Base-by-base conservation (phyloP, 2,329 filamentous ascomycete species). In the Fusarium duplospermum region DNA sequence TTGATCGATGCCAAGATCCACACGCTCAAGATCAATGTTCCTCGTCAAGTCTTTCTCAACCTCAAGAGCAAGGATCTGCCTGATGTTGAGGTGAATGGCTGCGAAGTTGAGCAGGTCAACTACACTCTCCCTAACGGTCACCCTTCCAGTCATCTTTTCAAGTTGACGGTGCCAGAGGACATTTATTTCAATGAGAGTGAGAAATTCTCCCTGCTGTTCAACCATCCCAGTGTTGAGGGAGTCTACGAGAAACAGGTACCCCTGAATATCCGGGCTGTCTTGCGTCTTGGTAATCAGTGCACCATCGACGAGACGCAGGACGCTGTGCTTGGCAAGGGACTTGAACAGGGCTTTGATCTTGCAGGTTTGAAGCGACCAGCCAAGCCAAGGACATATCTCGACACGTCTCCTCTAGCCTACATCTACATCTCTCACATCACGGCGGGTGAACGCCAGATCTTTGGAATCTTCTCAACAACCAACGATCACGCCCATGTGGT, bases 191-290 rank as follows among this genome's bases (percentile, higher is more conserved):
- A 92, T 52, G 94, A 98, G 81, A 88, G 92, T 0, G 93, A 95
- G 71, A 97, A 95, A 80, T 92, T 98, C 70, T 91, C 92, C 2
- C 84, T 92, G 31, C 86, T 98, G 2, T 96, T 98, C 85, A 95
- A 96, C 72, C 95, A 99, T 80, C 91, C 95, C 0, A 98, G 95
- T 81, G 94, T 99, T 2, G 96, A 99, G 83, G 97, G 97, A 33
- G 95, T 99, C 16, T 99, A 99, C 79, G 97, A 99, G 84, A 96
- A 93, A 78, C 93, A 98, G 75, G 88, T 99, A 2, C 95, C 97
- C 1, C 87, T 98, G 7, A 94, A 94, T 72, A 89, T 97, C 57
- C 90, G 96, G 45, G 96, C 96, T 5, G 89, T 99, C 35, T 89
- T 99, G 11, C 93, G 96, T 76, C 87, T 99, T 1, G 97, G 96